A percentile compares a stretch with the other conserved stretches of the same genome.
These are phyloP conservation scores for Monotropa hypopitys DNA, from an alignment of 179 eudicot species.

Conservation along the genomic window DNA sequence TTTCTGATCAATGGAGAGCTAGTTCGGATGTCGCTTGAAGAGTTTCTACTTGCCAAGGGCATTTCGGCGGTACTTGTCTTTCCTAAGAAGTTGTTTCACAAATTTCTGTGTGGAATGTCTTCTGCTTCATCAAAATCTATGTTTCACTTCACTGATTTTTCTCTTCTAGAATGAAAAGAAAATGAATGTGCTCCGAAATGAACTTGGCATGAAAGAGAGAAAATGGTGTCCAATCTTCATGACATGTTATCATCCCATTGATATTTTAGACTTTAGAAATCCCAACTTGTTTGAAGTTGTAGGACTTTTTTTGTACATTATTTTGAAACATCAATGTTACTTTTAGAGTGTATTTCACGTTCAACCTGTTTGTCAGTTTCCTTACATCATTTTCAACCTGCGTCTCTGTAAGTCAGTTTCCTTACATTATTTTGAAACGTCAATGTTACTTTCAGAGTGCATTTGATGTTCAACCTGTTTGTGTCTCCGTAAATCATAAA, in stretches of 20 bases:
- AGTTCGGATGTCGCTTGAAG: conserved; percentile 82
- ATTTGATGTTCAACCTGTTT: no score
- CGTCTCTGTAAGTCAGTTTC: background rate
- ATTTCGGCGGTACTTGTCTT: conserved; percentile 55
- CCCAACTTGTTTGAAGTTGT: background rate
- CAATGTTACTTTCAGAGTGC: background rate
- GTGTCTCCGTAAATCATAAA: no score
- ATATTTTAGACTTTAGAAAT: background rate
- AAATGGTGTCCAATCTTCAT: no score
- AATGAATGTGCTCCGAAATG: background rate
- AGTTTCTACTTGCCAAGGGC: conserved; percentile 77
- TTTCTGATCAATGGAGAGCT: conserved; percentile 75
- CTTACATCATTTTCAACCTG: no score
- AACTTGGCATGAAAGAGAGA: background rate
- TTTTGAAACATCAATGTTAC: no score
- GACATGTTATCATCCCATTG: background rate
- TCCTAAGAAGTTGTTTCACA: background rate
- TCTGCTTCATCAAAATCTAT: background rate
- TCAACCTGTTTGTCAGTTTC: background rate
- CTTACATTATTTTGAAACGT: no score
- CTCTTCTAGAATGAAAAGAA: background rate
- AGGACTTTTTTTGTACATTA: no score
- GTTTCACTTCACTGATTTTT: background rate
- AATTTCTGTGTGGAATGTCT: background rate
- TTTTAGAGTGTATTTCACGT: background rate